Evolutionary conservation across 768 basidiomycete species (phyloP), one percentile per base, ranked within the genome.

Genomic region (Cystofilobasidium macerans): DNA sequence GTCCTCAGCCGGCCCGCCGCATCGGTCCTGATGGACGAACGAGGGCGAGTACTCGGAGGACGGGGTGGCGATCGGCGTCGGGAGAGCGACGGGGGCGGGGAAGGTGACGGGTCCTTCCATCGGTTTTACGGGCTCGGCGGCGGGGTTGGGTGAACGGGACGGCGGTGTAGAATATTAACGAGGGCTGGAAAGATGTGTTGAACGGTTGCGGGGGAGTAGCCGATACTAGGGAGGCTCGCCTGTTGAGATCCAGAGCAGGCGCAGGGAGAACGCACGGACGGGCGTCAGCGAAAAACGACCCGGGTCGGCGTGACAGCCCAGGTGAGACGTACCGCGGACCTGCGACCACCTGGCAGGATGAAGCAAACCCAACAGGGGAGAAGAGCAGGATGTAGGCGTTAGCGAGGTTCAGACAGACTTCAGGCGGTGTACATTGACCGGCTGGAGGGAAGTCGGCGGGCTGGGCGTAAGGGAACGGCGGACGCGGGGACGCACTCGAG

Each of bases 211-310:
- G 48, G 57, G 28, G 47, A 61, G 48, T 66, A 58, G 58, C 2
- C 28, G 51, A 32, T 61, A 59, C 61, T 66, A 66, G 32, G 65
- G 65, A 20, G 65, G 65, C 61, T 66, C 65, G 26, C 64, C 64
- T 65, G 57, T 6, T 26, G 18, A n/a, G 42, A 45, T n/a, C n/a
- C n/a, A n/a, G n/a, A 56, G 30, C 33, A 35, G 42, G 45, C 40
- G 60, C 24, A 7, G 38, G 38, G 22, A 12, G 57, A 26, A 16
- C 35, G 32, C 16, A 22, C 16, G 13, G 38, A 33, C 14, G 24
- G 22, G 38, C 30, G 40, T 64, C 63, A 22, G 42, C 42, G 40
- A 32, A 32, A 16, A 33, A 26, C 42, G 26, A 6, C 32, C 9
- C 35, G 32, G 14, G 8, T 24, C n/a, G 18, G 32, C 47, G n/a